Evolutionary conservation across 306 rosid genomes (phyloP), one percentile per base, ranked within the genome.

Genomic region (Corylus americana): DNA sequence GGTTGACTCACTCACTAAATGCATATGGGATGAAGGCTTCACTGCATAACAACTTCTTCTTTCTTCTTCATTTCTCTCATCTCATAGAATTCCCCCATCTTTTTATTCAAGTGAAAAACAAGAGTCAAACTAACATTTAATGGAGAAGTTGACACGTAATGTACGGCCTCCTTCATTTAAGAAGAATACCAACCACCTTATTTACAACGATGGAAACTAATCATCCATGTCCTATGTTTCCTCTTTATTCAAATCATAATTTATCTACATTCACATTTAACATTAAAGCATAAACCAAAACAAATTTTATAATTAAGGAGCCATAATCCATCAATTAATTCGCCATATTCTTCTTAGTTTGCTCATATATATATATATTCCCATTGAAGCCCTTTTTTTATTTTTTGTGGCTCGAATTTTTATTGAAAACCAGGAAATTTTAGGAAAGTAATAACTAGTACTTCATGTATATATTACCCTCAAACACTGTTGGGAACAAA

Each of bases 141-240:
- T 66, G 71, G 71, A 17, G 71, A 78, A 48, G 9, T 44, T 51
- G 44, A 50, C 74, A 37, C 69, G 11, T 37, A 77, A 55, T 48
- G 35, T 31, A 31, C 35, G 53, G 11, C 13, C 42, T 31, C 42
- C 25, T 51, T 68, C 57, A 74, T 74, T 44, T 12, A 44, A 25
- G 55, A 66, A 62, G 69, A 59, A 12, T 7, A 74, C 54, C 62
- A 55, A 55, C 75, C 49, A 45, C 55, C 22, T 67, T 17, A 22
- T 50, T 79, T 74, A 73, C 78, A 79, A 16, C n/a, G 53, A 29
- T 59, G 71, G 70, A 53, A 37, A 75, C 63, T 67, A 71, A 68
- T 45, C 79, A 74, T 45, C 49, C 75, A 55, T 73, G 76, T 70
- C 37, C 64, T 49, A 71, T 37, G 80, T 57, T 13, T 61, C 45